Evolutionary conservation across 2,329 filamentous ascomycete species (phyloP), one percentile per base, ranked within the genome.

Genomic region (Sphaerulina musiva): DNA sequence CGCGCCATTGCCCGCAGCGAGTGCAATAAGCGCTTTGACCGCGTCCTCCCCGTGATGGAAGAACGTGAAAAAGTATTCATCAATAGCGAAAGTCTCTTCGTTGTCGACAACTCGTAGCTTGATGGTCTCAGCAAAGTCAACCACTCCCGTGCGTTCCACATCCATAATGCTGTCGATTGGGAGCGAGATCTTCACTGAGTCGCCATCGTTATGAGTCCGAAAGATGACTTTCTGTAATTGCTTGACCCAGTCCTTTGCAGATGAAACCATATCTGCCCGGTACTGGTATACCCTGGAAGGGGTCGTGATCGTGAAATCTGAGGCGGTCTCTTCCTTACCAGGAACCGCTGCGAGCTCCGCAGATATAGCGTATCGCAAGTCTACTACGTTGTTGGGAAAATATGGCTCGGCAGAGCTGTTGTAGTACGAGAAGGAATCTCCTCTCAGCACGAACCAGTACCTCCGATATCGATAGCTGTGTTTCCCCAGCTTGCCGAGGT

Each of bases 21-120:
- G 75, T 41, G 82, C 81, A 58, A 82, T 87, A 48, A 98, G 76
- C 2, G 93, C 80, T 47, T 44, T 51, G 29, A 53, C n/a, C 2
- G 47, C 54, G 29, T 85, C 82, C 59, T 95, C 84, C 6, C 90
- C 90, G 59, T 85, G 85, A 62, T 82, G 86, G 69, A 96, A 95
- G 72, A 97, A 97, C 0, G 91, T 93, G 70, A 98, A 97, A 69
- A 95, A 97, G 69, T 97, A 96, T 83, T 98, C 93, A 65, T 98
- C 93, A 59, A 97, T 88, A 2, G 91, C 91, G 72, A 87, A 97
- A 0, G 89, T 95, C 70, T 96, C 92, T 60, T 93, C 89, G 60
- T 90, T 95, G 66, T 96, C 91, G 53, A 97, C 84, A 42, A 96
- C 89, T 38, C 89, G 83, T 58, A 98, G 84, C 72, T 95, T 96